phyloP scores from a whole-genome alignment of 2,329 filamentous ascomycete genomes.

The Lecanoromycetidae sp. region DNA sequence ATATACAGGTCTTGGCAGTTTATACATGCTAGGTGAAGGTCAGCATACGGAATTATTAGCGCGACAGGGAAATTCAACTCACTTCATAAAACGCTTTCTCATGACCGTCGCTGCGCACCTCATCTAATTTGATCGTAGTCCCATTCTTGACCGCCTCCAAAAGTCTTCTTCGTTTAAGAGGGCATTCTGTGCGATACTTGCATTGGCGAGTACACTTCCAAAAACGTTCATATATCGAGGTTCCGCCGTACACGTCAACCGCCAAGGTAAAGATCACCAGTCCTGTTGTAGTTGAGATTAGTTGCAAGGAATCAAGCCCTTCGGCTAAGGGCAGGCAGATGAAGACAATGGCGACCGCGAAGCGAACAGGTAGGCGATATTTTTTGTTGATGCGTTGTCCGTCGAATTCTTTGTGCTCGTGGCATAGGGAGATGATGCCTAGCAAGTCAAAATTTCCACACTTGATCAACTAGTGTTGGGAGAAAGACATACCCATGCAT shows the following conservation, averaged over 20 bases:
- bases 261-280: slow-evolving; percentile 37
- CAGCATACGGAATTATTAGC: no score
- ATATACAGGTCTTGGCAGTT: no score
- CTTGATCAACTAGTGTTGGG: neutral
- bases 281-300: slow-evolving; percentile 36
- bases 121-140: slow-evolving; percentile 5
- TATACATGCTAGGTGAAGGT: no score
- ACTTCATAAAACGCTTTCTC: slow-evolving; percentile 3
- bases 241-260: slow-evolving; percentile 40
- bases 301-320: slow-evolving; percentile 33
- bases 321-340: slow-evolving; percentile 43
- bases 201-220: slow-evolving; percentile 22
- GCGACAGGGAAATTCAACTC: no score
- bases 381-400: slow-evolving; percentile 40
- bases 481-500: slow-evolving; percentile 33
- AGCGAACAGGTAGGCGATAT: slow-evolving; percentile 41
- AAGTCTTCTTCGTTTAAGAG: slow-evolving; percentile 24
- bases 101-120: neutral
- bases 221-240: slow-evolving; percentile 35
- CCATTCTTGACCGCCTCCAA: slow-evolving; percentile 24
- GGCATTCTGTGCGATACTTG: slow-evolving; percentile 25
- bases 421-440: slow-evolving; percentile 41
- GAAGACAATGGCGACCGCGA: slow-evolving; percentile 39
- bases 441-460: neutral
- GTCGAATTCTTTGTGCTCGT: slow-evolving; percentile 43